Conservation (phyloP, 331 rosid species). For the Quercus lobata region DNA sequence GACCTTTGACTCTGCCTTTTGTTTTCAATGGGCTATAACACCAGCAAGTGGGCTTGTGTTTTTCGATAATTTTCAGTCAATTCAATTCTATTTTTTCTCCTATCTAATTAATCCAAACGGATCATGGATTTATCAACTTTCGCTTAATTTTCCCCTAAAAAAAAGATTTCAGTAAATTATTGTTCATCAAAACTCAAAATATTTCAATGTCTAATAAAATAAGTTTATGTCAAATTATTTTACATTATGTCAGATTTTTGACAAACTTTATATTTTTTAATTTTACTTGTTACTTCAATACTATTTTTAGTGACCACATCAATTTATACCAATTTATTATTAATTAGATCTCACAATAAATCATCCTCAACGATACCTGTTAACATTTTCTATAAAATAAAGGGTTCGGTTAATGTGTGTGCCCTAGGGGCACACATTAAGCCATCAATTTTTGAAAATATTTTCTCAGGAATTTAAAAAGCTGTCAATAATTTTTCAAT, state of each 20-base stretch:
- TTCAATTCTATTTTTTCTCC: rapidly evolving
- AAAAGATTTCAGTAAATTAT: background rate
- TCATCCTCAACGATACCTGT: rapidly evolving
- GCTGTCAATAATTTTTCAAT: too few relatives aligned
- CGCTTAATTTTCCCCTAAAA: background rate
- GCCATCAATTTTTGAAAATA: too few relatives aligned
- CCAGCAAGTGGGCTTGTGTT: background rate
- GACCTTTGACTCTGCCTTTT: background rate
- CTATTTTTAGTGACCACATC: too few relatives aligned
- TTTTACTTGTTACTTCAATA: too few relatives aligned
- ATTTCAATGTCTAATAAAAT: background rate
- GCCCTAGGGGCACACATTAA: too few relatives aligned
- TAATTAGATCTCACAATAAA: too few relatives aligned
- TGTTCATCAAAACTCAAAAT: background rate
- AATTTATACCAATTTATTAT: too few relatives aligned
- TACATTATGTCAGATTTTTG: too few relatives aligned
- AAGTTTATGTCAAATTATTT: too few relatives aligned
- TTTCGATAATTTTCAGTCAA: background rate
- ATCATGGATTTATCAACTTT: background rate
- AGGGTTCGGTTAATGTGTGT: rapidly evolving
- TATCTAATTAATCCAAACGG: rapidly evolving
- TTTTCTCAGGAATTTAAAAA: too few relatives aligned
- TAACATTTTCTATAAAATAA: too few relatives aligned
- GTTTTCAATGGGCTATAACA: background rate
- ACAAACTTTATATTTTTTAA: too few relatives aligned